A percentile compares a stretch with the other conserved stretches of the same genome.
phyloP scores from a whole-genome alignment of 2,329 filamentous ascomycete genomes.

The Colletotrichum plurivorum region DNA sequence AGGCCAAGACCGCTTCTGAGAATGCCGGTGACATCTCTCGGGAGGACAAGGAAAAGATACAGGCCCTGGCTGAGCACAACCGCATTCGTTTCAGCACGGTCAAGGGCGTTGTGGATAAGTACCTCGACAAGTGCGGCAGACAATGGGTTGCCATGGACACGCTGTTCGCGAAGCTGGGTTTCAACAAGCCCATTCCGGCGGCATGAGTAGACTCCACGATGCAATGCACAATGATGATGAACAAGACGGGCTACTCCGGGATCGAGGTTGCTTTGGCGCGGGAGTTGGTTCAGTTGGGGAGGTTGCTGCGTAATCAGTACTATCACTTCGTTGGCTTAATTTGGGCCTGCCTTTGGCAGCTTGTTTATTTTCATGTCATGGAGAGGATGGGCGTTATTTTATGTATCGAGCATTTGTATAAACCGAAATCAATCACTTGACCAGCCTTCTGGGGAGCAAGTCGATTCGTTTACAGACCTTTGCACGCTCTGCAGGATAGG shows the following conservation, averaged over 20 bases:
- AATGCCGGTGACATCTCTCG: conserved; percentile 54
- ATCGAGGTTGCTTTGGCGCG: background rate
- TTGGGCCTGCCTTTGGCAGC: too few relatives aligned
- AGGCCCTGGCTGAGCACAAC: conserved; percentile 86
- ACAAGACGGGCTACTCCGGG: background rate
- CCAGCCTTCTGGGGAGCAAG: too few relatives aligned
- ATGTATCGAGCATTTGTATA: too few relatives aligned
- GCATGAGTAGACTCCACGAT: background rate
- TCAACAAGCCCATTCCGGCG: conserved; percentile 52
- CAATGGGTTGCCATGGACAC: conserved; percentile 96
- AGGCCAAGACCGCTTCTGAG: conserved; percentile 57
- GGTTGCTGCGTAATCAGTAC: too few relatives aligned
- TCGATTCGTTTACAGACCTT: too few relatives aligned
- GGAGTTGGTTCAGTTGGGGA: too few relatives aligned
- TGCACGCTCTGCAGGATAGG: too few relatives aligned
- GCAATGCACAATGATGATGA: conserved; percentile 22
- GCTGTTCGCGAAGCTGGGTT: conserved; percentile 80
- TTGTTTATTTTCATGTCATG: too few relatives aligned
- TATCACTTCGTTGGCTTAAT: too few relatives aligned
- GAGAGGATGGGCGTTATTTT: too few relatives aligned
- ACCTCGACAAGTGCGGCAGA: conserved; percentile 89
- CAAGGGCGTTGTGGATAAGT: conserved; percentile 83
- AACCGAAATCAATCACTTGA: too few relatives aligned
- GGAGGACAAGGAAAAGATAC: conserved; percentile 73
- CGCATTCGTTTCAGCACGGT: conserved; percentile 82